Conservation (phyloP, 495 filamentous ascomycete species). For the Hyphodiscus hymeniophilus region DNA sequence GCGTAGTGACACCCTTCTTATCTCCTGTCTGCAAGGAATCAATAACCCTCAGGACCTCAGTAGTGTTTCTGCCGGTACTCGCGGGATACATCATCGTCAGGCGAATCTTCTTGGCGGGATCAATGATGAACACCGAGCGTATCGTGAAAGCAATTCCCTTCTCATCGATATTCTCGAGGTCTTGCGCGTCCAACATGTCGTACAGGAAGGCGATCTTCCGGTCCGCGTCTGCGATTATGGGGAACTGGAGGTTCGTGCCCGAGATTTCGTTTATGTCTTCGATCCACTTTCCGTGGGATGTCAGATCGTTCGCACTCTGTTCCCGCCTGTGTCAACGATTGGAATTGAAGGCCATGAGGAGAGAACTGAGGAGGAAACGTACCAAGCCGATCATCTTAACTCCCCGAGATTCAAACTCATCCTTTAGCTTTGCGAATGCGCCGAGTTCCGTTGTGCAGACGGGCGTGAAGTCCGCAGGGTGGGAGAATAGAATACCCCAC, state of each 20-base stretch:
- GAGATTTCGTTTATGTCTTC: conserved; percentile 14
- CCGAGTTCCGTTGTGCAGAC: conserved; percentile 12
- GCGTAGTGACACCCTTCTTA: conserved; percentile 10
- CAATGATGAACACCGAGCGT: conserved; percentile 13
- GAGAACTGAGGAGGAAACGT: background rate
- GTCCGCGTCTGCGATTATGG: conserved; percentile 9
- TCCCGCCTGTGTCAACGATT: background rate
- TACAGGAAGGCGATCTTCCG: conserved; percentile 7
- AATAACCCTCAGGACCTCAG: conserved; percentile 11
- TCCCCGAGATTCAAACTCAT: conserved; percentile 10
- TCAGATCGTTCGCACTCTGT: conserved; percentile 12
- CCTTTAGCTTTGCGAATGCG: conserved; percentile 12
- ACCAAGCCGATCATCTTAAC: conserved; percentile 13
- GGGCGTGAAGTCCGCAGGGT: conserved; percentile 10
- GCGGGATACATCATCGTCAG: conserved; percentile 13
- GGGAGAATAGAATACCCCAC: conserved; percentile 12
- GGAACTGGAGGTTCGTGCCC: conserved; percentile 3
- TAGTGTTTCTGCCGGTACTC: conserved; percentile 8
- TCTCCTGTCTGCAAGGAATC: conserved; percentile 11
- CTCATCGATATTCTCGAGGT: conserved; percentile 11
- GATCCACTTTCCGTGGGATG: conserved; percentile 11
- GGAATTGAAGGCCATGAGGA: background rate
- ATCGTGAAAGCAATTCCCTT: conserved; percentile 14
- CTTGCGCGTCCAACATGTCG: conserved; percentile 10
- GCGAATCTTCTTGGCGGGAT: conserved; percentile 12